Percentiles rank a stretch among this genome's conserved stretches.
Conservation (phyloP, 2,329 filamentous ascomycete species). For the Pseudogymnoascus sp. region DNA sequence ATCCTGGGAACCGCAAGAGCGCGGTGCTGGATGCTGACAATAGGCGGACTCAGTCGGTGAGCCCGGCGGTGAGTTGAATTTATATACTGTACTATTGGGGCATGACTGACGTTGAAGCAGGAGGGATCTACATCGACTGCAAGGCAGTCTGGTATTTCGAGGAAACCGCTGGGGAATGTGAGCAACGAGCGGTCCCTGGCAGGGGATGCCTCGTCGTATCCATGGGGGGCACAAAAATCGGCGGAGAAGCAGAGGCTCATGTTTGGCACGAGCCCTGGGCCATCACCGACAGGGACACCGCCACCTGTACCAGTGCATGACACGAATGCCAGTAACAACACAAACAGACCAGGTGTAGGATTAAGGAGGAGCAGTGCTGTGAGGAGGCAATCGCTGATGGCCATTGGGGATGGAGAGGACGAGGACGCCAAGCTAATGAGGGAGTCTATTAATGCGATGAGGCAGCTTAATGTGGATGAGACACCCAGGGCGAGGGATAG, state of each 20-base stretch:
- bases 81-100: background rate
- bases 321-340: slow-evolving; percentile 8
- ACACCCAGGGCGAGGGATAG: slow-evolving; percentile 20
- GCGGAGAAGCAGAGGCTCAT: slow-evolving; percentile 24
- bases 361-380: slow-evolving; percentile 25
- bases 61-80: slow-evolving; percentile 14
- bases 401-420: slow-evolving; percentile 22
- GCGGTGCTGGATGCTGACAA: slow-evolving; percentile 20
- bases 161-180: background rate
- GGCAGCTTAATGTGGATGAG: slow-evolving; percentile 17
- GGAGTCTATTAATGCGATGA: slow-evolving; percentile 25
- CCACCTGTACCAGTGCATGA: slow-evolving; percentile 21
- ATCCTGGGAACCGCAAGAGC: slow-evolving; percentile 25
- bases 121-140: background rate
- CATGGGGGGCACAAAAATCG: slow-evolving; percentile 26
- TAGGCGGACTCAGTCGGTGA: slow-evolving; percentile 19
- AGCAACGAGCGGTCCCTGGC: background rate
- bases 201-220: slow-evolving; percentile 22
- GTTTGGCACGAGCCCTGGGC: slow-evolving; percentile 19
- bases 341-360: slow-evolving; percentile 15
- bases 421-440: slow-evolving; percentile 27
- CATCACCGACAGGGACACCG: background rate
- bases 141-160: background rate
- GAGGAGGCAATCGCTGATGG: slow-evolving; percentile 22
- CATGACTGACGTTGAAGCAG: background rate